phyloP scores from a whole-genome alignment of 805 yeast species.

The Diddensiella caesifluorescens region DNA sequence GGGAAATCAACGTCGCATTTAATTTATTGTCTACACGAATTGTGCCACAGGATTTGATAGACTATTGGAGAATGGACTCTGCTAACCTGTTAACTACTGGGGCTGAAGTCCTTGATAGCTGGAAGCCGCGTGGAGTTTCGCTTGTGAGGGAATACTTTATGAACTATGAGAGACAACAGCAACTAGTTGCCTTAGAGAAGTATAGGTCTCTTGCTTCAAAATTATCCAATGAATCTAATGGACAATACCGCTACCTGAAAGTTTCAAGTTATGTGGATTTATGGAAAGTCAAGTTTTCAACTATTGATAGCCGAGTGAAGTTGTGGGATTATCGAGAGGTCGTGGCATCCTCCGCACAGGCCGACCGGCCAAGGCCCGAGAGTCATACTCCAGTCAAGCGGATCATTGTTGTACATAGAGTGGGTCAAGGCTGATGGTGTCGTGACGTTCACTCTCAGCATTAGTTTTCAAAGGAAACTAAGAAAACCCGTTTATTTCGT shows the following conservation, averaged over 20 bases:
- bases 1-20: constrained; percentile 5
- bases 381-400: too few relatives aligned
- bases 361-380: too few relatives aligned
- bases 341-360: too few relatives aligned
- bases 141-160: constrained; percentile 10
- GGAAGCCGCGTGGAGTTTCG: constrained; percentile 16
- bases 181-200: neutral
- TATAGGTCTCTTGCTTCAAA: too few relatives aligned
- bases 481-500: too few relatives aligned
- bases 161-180: constrained; percentile 2
- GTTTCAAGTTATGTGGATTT: neutral
- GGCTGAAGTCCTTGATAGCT: neutral
- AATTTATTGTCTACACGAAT: neutral
- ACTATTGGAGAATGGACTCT: constrained; percentile 8
- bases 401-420: too few relatives aligned
- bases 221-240: too few relatives aligned
- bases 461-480: too few relatives aligned
- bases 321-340: constrained; percentile 16
- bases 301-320: constrained; percentile 6
- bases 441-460: too few relatives aligned
- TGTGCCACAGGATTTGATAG: constrained; percentile 7
- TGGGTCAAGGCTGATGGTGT: too few relatives aligned
- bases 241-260: too few relatives aligned
- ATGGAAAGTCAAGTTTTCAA: constrained; percentile 3
- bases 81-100: neutral